Percentiles rank a stretch among this genome's conserved stretches.
Evolutionary conservation across 306 rosid species (phyloP).

Genomic region (Trichosanthes truncata): DNA sequence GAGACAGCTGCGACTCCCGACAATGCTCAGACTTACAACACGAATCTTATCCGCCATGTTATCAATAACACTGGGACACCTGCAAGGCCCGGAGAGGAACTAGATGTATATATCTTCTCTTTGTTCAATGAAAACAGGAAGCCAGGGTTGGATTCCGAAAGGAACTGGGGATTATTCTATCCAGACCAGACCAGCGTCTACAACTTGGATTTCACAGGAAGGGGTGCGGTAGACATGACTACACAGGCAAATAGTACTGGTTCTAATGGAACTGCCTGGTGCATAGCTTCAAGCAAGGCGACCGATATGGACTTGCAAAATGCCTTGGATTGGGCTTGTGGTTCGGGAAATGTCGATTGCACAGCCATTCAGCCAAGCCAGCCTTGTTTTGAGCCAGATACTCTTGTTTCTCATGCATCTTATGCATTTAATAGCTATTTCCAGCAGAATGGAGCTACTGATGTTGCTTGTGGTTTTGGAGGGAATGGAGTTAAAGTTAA

Average conservation of each 20-base stretch:
- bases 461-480: constrained; percentile 89
- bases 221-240: constrained; percentile 53
- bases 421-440: constrained; percentile 79
- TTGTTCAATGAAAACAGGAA: constrained; percentile 86
- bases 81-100: constrained; percentile 31
- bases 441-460: constrained; percentile 91
- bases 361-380: constrained; percentile 92
- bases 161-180: constrained; percentile 95
- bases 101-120: constrained; percentile 43
- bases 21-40: constrained; percentile 69
- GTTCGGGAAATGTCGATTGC: constrained; percentile 94
- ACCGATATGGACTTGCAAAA: constrained; percentile 76
- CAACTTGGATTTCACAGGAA: constrained; percentile 82
- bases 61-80: constrained; percentile 45
- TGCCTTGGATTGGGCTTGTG: constrained; percentile 96
- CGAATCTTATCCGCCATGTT: constrained; percentile 47
- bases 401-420: constrained; percentile 73
- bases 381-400: constrained; percentile 91
- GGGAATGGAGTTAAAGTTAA: constrained; percentile 76
- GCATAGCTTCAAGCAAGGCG: constrained; percentile 87
- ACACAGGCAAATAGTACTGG: constrained; percentile 41
- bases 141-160: constrained; percentile 91
- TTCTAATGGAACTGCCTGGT: constrained; percentile 70
- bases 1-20: constrained; percentile 77
- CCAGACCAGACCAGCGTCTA: constrained; percentile 95